phyloP scores from a whole-genome alignment of 805 yeast genomes.

The Starmerella roubikii region DNA sequence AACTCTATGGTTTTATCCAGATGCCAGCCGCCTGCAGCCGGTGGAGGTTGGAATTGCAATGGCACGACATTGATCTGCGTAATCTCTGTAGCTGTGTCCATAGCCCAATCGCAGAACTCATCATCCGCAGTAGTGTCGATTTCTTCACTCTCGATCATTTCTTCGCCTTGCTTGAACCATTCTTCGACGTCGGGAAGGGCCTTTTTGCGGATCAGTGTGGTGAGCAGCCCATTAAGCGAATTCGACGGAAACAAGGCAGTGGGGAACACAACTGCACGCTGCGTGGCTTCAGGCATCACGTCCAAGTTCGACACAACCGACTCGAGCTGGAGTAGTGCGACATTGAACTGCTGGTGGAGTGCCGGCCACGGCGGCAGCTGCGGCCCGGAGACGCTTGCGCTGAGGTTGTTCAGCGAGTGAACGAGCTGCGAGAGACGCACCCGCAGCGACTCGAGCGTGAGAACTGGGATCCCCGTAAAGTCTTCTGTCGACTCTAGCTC shows the following conservation, averaged over 20 bases:
- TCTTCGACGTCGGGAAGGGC: constrained; percentile 79
- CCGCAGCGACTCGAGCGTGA: constrained; percentile 18
- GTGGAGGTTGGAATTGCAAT: constrained; percentile 13
- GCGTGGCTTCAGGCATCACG: constrained; percentile 43
- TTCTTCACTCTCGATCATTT: constrained; percentile 26
- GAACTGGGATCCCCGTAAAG: constrained; percentile 18
- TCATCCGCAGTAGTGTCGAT: constrained; percentile 27
- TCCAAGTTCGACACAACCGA: constrained; percentile 62
- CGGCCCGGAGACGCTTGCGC: constrained; percentile 38
- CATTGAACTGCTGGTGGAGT: constrained; percentile 71
- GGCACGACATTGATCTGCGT: constrained; percentile 26
- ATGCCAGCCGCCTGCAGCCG: constrained; percentile 14
- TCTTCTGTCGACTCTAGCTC: constrained; percentile 2
- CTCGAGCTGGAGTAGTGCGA: constrained; percentile 66
- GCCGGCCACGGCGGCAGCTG: constrained; percentile 45
- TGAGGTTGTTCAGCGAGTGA: constrained; percentile 45
- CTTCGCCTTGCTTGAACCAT: constrained; percentile 47
- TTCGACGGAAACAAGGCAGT: constrained; percentile 74
- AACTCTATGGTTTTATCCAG: constrained; percentile 16
- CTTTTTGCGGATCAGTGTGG: constrained; percentile 77
- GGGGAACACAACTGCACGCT: constrained; percentile 68
- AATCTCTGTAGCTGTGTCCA: constrained; percentile 38
- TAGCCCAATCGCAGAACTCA: constrained; percentile 58
- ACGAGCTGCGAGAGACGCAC: constrained; percentile 29
- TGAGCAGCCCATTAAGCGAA: constrained; percentile 58